Conservation (phyloP, 805 yeast genomes). For the Kodamaea restingae region DNA sequence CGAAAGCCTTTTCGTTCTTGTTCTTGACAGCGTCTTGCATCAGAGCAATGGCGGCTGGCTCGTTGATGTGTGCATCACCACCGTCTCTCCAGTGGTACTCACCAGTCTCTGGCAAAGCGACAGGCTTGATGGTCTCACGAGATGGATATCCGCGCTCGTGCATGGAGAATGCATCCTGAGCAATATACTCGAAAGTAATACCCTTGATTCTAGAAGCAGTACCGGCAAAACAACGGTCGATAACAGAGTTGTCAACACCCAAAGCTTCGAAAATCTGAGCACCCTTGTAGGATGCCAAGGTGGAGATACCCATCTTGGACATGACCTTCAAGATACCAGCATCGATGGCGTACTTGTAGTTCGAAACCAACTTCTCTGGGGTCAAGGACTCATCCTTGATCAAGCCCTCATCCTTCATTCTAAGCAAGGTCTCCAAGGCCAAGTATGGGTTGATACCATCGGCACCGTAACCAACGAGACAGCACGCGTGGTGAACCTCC, state of each 20-base stretch:
- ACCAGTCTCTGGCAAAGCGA: constrained; percentile 87
- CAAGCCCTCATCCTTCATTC: constrained; percentile 79
- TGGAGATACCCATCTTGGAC: constrained; percentile 99
- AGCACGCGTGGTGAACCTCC: constrained; percentile 95
- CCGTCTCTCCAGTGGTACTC: constrained; percentile 99
- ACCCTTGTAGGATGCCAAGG: constrained; percentile 97
- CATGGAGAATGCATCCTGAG: constrained; percentile 92
- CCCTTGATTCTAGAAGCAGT: constrained; percentile 97
- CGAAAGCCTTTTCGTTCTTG: constrained; percentile 91
- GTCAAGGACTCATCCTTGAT: constrained; percentile 51
- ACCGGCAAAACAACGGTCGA: constrained; percentile 93
- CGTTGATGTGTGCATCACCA: constrained; percentile 92
- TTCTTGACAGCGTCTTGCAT: constrained; percentile 98
- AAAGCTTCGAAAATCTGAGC: constrained; percentile 97
- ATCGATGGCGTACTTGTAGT: constrained; percentile 82
- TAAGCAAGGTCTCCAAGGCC: constrained; percentile 82
- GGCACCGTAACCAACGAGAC: constrained; percentile 93
- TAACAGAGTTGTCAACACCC: constrained; percentile 92
- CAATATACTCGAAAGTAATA: constrained; percentile 90
- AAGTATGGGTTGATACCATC: constrained; percentile 94
- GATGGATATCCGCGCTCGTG: constrained; percentile 91
- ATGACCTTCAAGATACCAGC: constrained; percentile 93
- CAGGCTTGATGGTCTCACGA: constrained; percentile 64
- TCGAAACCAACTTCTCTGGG: constrained; percentile 59
- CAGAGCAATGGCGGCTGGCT: constrained; percentile 91